Evolutionary conservation across 2,329 filamentous ascomycete species (phyloP), one percentile per base, ranked within the genome.

Genomic region (Dendrostoma leiphaemia): DNA sequence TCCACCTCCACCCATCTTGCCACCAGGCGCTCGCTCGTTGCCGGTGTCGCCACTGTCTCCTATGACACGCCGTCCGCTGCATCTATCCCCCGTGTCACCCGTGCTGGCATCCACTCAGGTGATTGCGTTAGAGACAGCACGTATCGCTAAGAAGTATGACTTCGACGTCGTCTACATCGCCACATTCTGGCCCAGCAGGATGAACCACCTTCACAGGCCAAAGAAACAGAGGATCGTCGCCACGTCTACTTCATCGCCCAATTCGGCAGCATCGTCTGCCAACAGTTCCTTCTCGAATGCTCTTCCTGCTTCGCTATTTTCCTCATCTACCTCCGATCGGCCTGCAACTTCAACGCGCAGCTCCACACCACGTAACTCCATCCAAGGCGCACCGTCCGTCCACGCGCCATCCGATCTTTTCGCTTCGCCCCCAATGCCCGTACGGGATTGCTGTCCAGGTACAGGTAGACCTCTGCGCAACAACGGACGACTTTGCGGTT

Each of bases 131-230:
- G 75, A 81, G 63, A 78, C 79, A 7, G 79, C 80, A 1, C 71
- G 78, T 29, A 81, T 85, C 35, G 81, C 82, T 5, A 73, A 71
- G 4, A 75, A 76, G 50, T 82, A 82, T 64, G 73, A 80, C 50
- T 83, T 85, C 49, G 79, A 83, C 59, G 70, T 84, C 23, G 72
- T 84, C 12, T 85, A 84, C 59, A 74, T 84, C 28, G 76, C 83
- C 58, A 83, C 80, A 58, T 67, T 84, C 13, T 83, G 81, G 81
- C 80, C 81, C 3, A 71, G 64, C 34, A 59, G 64, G 34, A 63
- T 64, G 58, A 59, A 61, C 48, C 56, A 51, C 50, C 29, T 52
- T 58, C 29, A 62, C 62, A 6, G 50, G 53, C 55, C 51, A 7
- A 40, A 40, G 51, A 29, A 50, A 13, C 32, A 32, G 38, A n/a